Conservation (phyloP, 768 basidiomycete genomes). For the Clavulina sp. region DNA sequence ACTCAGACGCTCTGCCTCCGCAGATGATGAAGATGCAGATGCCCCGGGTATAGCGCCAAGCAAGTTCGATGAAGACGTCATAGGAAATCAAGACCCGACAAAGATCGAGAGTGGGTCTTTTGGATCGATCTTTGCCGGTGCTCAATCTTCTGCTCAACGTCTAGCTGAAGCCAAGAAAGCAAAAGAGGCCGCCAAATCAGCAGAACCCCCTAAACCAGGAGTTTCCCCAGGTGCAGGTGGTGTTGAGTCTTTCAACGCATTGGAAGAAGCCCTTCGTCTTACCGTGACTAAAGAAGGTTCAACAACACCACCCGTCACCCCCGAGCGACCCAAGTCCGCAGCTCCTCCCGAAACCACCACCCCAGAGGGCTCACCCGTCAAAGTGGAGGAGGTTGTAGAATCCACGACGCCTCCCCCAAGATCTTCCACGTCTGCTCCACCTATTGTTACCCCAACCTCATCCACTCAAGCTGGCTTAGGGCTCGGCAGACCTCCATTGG, state of each 20-base stretch:
- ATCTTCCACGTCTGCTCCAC: conserved; percentile 16
- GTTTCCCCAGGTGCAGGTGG: no score
- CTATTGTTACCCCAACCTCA: neutral
- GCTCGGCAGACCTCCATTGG: conserved; percentile 11
- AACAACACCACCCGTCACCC: no score
- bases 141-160: no score
- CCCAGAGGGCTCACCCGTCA: conserved; percentile 45
- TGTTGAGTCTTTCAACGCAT: no score
- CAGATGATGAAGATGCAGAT: conserved; percentile 10
- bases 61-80: conserved; percentile 1
- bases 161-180: conserved; percentile 3
- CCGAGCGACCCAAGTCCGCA: no score
- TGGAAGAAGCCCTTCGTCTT: no score
- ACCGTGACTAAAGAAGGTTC: no score
- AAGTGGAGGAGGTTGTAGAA: conserved; percentile 14
- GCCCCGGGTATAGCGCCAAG: conserved; percentile 8
- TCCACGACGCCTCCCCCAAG: conserved; percentile 8
- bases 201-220: no score
- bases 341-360: conserved; percentile 28
- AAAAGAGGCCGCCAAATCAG: conserved; percentile 4
- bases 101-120: neutral
- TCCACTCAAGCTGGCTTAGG: conserved; percentile 17
- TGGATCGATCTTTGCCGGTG: neutral
- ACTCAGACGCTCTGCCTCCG: neutral
- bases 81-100: neutral